Percentiles rank a stretch among this genome's conserved stretches.
These are phyloP conservation scores for Neonectria coccinea DNA, from an alignment of 2,329 filamentous ascomycete species.

Conservation along the genomic window DNA sequence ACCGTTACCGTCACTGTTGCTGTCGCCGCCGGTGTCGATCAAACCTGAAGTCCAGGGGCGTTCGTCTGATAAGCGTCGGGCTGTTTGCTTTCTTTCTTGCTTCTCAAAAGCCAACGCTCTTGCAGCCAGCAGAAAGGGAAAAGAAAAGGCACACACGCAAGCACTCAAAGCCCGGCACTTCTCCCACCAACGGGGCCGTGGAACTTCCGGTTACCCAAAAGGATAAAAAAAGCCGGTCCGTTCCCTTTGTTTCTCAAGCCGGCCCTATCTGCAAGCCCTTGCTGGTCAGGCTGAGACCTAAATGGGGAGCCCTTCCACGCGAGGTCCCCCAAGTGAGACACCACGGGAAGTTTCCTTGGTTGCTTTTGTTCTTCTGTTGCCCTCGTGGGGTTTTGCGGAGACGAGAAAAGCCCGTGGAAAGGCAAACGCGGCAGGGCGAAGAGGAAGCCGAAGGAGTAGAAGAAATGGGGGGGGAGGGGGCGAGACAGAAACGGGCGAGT, in stretches of 20 bases:
- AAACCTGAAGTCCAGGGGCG: constrained; percentile 17
- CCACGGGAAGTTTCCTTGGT: constrained; percentile 37
- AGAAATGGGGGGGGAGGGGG: neutral
- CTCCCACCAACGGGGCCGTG: constrained; percentile 32
- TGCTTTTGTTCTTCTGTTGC: constrained; percentile 39
- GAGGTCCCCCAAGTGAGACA: constrained; percentile 42
- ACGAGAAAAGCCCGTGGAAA: constrained; percentile 29
- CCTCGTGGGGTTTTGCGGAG: constrained; percentile 43
- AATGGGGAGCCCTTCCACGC: constrained; percentile 33
- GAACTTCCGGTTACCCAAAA: constrained; percentile 27
- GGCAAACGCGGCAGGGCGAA: constrained; percentile 20
- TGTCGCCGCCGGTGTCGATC: constrained; percentile 17
- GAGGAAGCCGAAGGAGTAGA: neutral
- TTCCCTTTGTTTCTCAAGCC: constrained; percentile 30
- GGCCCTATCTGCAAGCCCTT: constrained; percentile 34
- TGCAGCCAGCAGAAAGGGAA: neutral
- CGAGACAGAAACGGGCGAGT: constrained; percentile 17
- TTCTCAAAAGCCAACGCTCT: constrained; percentile 7
- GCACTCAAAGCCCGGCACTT: constrained; percentile 32
- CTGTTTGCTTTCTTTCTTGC: constrained; percentile 7
- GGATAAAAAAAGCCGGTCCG: constrained; percentile 17
- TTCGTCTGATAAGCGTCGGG: constrained; percentile 2
- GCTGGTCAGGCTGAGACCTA: constrained; percentile 22
- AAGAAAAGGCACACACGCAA: constrained; percentile 29
- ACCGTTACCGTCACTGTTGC: constrained; percentile 13